Evolutionary conservation across 495 filamentous ascomycete genomes (phyloP).

Genomic region (Talaromyces borbonicus): DNA sequence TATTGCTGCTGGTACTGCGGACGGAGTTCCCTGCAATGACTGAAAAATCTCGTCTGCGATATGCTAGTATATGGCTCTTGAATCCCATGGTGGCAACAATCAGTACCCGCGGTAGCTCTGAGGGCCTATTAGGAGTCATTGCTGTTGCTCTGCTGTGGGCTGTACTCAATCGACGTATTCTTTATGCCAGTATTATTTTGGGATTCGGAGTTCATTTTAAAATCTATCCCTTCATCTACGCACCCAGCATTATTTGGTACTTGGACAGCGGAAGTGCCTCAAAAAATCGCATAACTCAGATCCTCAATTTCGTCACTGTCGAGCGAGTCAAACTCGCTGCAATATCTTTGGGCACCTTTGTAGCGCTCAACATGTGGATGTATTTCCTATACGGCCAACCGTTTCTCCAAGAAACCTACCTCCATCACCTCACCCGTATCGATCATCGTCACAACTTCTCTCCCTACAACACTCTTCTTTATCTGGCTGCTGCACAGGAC

Average conservation of each 20-base stretch:
- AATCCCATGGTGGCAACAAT: slow-evolving; percentile 98
- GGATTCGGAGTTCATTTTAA: slow-evolving; percentile 92
- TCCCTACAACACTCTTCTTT: slow-evolving; percentile 85
- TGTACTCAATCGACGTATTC: slow-evolving; percentile 44
- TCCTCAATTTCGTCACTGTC: slow-evolving; percentile 49
- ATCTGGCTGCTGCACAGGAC: slow-evolving; percentile 52
- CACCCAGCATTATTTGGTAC: slow-evolving; percentile 77
- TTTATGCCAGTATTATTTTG: slow-evolving; percentile 63
- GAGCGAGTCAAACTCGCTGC: slow-evolving; percentile 51
- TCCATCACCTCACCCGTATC: slow-evolving; percentile 85
- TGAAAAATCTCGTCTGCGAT: slow-evolving; percentile 50
- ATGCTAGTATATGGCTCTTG: slow-evolving; percentile 78
- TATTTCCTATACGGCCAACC: slow-evolving; percentile 58
- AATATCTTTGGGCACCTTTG: slow-evolving; percentile 60
- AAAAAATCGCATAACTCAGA: slow-evolving; percentile 8
- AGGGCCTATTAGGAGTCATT: slow-evolving; percentile 78
- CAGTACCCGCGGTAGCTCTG: slow-evolving; percentile 85
- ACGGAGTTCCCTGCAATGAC: slow-evolving; percentile 32
- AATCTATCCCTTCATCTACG: slow-evolving; percentile 97
- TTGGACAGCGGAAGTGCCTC: slow-evolving; percentile 42
- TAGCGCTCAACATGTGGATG: slow-evolving; percentile 65
- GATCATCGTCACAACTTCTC: slow-evolving; percentile 99
- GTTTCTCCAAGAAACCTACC: slow-evolving; percentile 81
- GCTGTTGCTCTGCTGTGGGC: slow-evolving; percentile 78
- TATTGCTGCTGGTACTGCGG: slow-evolving; percentile 58